Evolutionary conservation across 225 moss, liverwort and hornwort genomes (phyloP).

Genomic region (Rhytidiadelphus loreus): DNA sequence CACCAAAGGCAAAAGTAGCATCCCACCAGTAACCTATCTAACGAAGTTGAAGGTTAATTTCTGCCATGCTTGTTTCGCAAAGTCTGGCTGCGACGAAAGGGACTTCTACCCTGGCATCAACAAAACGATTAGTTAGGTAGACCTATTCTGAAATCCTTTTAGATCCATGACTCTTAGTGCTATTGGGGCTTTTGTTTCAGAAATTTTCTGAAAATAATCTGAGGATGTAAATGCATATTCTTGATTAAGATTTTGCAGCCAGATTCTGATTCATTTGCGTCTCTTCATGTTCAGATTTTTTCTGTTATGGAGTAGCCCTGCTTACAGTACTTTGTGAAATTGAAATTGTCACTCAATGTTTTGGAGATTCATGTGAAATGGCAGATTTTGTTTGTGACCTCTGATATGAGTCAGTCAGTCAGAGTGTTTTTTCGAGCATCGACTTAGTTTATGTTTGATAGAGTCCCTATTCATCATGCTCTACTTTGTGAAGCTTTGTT

Average conservation of each 20-base stretch:
- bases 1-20: not conserved
- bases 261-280: not conserved
- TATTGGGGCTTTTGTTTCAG: not conserved
- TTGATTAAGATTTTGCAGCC: not conserved
- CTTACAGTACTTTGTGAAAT: not conserved
- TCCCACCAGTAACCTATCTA: accelerated
- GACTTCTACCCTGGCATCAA: not conserved
- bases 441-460: no score
- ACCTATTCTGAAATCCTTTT: not conserved
- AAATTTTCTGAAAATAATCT: not conserved
- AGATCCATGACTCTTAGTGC: not conserved
- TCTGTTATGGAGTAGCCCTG: not conserved
- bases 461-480: no score
- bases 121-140: not conserved
- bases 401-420: not conserved
- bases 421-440: not conserved
- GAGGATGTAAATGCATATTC: not conserved
- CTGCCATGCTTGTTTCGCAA: not conserved
- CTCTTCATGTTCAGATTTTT: not conserved
- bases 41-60: not conserved
- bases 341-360: no score
- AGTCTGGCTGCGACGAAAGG: not conserved
- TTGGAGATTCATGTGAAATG: not conserved
- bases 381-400: not conserved
- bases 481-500: no score